Base-by-base conservation (phyloP, 179 eudicot genomes). In the Patellifolia procumbens region DNA sequence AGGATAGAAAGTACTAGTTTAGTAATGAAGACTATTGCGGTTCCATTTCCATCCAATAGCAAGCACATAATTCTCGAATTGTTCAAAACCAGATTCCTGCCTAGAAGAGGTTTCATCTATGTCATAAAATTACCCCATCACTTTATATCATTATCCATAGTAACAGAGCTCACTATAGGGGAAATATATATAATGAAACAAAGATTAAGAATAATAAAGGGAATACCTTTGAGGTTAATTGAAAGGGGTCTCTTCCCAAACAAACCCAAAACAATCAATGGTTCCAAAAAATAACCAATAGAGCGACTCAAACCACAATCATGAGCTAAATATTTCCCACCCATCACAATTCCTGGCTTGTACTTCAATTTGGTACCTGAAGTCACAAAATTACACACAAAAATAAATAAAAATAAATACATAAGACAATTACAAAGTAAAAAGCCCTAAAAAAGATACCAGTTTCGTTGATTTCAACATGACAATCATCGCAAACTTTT, bases 311-410 rank as follows among this genome's bases (percentile, higher is more conserved):
- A 73, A 2, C 94, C 96, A 68, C 98, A 94, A 77, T 92, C 92
- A 81, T 94, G 98, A 48, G 79, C 83, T 61, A 86, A 74, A 74
- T 83, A 74, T 62, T 78, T 92, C 63, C 97, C 97, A 65, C 98
- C 98, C 86, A 88, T 88, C 64, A 92, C 82, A 63, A 88, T 67
- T 56, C 98, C 98, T 1, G 97, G 97, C 80, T 87, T 91, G 83
- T 92, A 94, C 89, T 92, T 94, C 84, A 94, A 68, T 20, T 93
- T 93, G 0, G 98, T 92, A 61, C 98, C 98, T 91, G 82, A 64
- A 43, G 2, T 3, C 29, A 55, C 34, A 16, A n/a, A 48, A 76
- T 32, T 28, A 65, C 13, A 2, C 66, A 68, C 20, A 11, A 26
- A 58, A 53, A 51, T 12, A n/a, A 19, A 17, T 72, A 73, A 3